Base-by-base conservation (phyloP, 495 filamentous ascomycete genomes). In the Lophiotrema nucula region DNA sequence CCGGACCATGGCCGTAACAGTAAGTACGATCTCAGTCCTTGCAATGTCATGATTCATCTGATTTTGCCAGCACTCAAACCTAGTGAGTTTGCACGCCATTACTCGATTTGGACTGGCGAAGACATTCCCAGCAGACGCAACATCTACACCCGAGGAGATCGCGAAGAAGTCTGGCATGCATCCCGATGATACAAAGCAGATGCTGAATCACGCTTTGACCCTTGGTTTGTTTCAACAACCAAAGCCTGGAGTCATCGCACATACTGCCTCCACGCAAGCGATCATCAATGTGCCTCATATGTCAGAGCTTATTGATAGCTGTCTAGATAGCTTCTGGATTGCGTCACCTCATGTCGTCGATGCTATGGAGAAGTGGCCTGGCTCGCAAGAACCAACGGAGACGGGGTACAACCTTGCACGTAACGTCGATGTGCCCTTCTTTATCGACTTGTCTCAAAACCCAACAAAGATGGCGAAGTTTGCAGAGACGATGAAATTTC, bases 361-460 rank as follows among this genome's bases (percentile, higher is more conserved):
- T 47, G 53, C 53, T 19, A 16, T 57, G 37, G 39, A 12, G n/a
- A 57, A 48, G 48, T 57, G 44, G 42, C 53, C 53, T 13, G 53
- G 42, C 44, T 57, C 53, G 8, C 43, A 57, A 22, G 53, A 57
- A 33, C 53, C 53, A 48, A 45, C 31, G 27, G 19, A 57, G 19
- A 48, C 53, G 44, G 53, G 47, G 4, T 42, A 42, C 44, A 45
- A 57, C 53, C 16, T 41, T 33, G 48, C 41, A 41, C 19, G 39
- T 31, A 46, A 48, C 27, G 28, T 19, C n/a, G 27, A 33, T 19
- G 47, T 57, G n/a, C 18, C 47, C 25, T 45, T 48, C 53, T 57
- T 45, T 15, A 44, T 48, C n/a, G 31, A 48, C 15, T n/a, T n/a
- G n/a, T n/a, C n/a, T n/a, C n/a, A n/a, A n/a, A 15, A 57, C 41